Evolutionary conservation across 345 rosid genomes (phyloP), one percentile per base, ranked within the genome.

Genomic region (Brassica nigra): DNA sequence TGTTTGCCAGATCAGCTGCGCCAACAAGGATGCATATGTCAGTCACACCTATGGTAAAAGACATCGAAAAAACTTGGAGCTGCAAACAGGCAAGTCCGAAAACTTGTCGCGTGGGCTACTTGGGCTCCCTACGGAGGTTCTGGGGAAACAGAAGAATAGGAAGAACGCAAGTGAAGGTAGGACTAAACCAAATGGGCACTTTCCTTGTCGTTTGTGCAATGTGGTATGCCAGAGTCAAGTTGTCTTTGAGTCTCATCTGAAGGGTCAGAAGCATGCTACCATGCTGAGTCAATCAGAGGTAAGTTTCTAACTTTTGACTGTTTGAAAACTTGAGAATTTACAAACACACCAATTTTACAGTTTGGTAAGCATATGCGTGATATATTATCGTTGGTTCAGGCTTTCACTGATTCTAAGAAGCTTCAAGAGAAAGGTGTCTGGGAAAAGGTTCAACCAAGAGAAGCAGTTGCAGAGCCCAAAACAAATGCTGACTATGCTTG

Each of bases 351-450:
- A 83, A 83, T 0, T 28, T 75, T 76, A 11, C 58, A 78, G 86
- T 88, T 37, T 87, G 83, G 73, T 87, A 85, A 11, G 75, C 73
- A 79, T 90, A 77, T 84, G 79, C 44, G 86, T 42, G 88, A 89
- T 70, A 75, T 85, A 66, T 77, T 80, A 76, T 65, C 83, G 68
- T 78, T 42, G 84, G 92, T 88, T 80, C 89, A 88, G 81, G 80
- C 75, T 34, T 82, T 77, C 69, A 58, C 75, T 84, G 87, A 86
- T 85, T 83, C 87, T 76, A 85, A 73, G 78, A 86, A 88, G 79
- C 33, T 74, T 67, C 86, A 76, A 79, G 87, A 90, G 66, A 90
- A 88, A 78, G 69, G 74, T 11, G 12, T 62, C 16, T 84, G 63
- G 63, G 91, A 83, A 85, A 91, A 85, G 44, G 86, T 57, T 31